Conservation (phyloP, 2,329 filamentous ascomycete genomes). For the Diaporthe sp. region DNA sequence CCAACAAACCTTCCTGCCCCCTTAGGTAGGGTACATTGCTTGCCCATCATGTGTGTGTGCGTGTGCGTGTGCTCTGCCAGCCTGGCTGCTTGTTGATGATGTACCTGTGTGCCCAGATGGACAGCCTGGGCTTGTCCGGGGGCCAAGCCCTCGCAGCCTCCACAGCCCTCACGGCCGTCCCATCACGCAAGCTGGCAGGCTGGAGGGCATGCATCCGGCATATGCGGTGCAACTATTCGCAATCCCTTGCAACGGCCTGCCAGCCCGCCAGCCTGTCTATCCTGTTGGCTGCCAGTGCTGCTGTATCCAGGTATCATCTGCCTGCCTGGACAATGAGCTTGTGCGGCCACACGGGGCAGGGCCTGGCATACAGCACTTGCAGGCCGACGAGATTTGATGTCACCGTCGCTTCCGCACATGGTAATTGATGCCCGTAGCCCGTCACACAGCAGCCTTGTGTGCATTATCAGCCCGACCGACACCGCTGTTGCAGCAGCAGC, state of each 20-base stretch:
- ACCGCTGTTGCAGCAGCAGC: constrained; percentile 3
- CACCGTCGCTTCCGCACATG: constrained; percentile 19
- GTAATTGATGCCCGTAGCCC: constrained; percentile 4
- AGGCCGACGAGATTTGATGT: constrained; percentile 21
- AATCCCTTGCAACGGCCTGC: constrained; percentile 8
- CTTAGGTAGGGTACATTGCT: not conserved
- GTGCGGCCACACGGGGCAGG: not conserved
- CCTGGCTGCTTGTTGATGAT: not conserved
- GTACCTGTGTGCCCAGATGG: not conserved
- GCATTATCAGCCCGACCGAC: constrained; percentile 29
- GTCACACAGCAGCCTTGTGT: constrained; percentile 28
- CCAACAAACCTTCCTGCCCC: constrained; percentile 27
- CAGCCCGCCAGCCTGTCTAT: not conserved
- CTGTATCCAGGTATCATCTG: not conserved
- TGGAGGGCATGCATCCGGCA: not conserved
- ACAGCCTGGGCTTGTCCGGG: not conserved
- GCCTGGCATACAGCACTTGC: not conserved
- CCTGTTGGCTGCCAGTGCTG: not conserved
- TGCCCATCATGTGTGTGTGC: constrained; percentile 17
- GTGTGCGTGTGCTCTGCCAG: not conserved
- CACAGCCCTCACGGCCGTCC: constrained; percentile 5
- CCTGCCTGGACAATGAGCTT: constrained; percentile 1
- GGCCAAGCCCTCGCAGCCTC: not conserved
- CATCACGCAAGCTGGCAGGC: constrained; percentile 28
- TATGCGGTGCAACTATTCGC: constrained; percentile 14